phyloP scores from a whole-genome alignment of 2,329 filamentous ascomycete genomes.

The Pseudogymnoascus destructans region DNA sequence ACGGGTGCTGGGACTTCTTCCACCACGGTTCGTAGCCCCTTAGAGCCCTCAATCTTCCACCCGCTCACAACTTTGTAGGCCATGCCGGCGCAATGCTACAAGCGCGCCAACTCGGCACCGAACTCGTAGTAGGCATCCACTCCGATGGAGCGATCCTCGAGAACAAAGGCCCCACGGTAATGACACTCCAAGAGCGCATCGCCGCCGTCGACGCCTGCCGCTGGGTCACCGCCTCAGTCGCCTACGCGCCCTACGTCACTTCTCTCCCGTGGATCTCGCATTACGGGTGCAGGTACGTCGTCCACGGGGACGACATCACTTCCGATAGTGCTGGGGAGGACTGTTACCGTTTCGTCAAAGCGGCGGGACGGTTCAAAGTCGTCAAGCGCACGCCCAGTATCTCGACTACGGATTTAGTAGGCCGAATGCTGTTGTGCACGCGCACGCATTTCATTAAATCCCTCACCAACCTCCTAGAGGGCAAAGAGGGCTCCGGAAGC shows the following conservation, averaged over 20 bases:
- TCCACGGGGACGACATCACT: slow-evolving; percentile 94
- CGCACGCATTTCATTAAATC: slow-evolving; percentile 84
- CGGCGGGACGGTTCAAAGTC: slow-evolving; percentile 85
- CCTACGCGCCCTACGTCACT: slow-evolving; percentile 87
- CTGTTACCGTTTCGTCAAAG: slow-evolving; percentile 96
- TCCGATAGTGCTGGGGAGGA: slow-evolving; percentile 88
- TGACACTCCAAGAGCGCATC: slow-evolving; percentile 80
- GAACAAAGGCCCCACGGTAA: slow-evolving; percentile 96
- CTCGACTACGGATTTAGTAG: slow-evolving; percentile 94
- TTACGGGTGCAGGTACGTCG: slow-evolving; percentile 90
- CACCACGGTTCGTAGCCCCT: slow-evolving; percentile 59
- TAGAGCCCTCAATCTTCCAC: too few relatives aligned
- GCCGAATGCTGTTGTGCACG: slow-evolving; percentile 94
- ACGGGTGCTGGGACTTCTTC: slow-evolving; percentile 98
- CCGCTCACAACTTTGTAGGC: slow-evolving; percentile 37
- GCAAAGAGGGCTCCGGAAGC: slow-evolving; percentile 59
- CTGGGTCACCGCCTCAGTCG: slow-evolving; percentile 77
- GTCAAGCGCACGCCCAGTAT: slow-evolving; percentile 95
- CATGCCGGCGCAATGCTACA: slow-evolving; percentile 96
- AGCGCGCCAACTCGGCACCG: slow-evolving; percentile 76
- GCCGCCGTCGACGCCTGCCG: slow-evolving; percentile 88
- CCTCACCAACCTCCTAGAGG: slow-evolving; percentile 53
- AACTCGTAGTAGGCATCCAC: slow-evolving; percentile 86
- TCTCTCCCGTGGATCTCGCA: slow-evolving; percentile 86
- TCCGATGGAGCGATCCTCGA: slow-evolving; percentile 90